Percentiles rank a stretch among this genome's conserved stretches.
Evolutionary conservation across 768 basidiomycete genomes (phyloP).

Genomic region (Mycena capillaripes): DNA sequence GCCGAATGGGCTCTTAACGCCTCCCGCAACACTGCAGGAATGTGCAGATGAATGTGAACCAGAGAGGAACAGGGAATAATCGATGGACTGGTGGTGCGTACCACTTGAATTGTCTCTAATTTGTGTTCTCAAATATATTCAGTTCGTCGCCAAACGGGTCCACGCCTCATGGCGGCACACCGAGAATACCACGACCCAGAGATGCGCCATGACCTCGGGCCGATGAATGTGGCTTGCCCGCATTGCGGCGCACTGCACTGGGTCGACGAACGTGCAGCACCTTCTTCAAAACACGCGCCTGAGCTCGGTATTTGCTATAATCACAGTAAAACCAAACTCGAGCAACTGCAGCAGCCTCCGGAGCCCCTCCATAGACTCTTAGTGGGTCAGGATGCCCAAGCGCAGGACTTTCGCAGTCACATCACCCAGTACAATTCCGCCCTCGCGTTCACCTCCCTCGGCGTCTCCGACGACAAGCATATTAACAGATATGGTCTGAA

Average conservation of each 20-base stretch:
- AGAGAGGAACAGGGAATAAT: too few relatives aligned
- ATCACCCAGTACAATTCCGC: too few relatives aligned
- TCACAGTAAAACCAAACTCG: background rate
- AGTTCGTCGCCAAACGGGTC: too few relatives aligned
- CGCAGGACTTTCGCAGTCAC: background rate
- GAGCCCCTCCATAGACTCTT: background rate
- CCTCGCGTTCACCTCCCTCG: constrained; percentile 11
- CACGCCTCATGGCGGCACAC: background rate
- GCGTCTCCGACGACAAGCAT: background rate
- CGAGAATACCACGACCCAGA: too few relatives aligned
- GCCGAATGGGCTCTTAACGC: too few relatives aligned
- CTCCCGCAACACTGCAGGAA: too few relatives aligned
- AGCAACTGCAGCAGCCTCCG: background rate
- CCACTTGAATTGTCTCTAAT: too few relatives aligned
- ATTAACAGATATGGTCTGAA: background rate
- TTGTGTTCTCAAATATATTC: too few relatives aligned
- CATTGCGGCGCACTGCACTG: background rate
- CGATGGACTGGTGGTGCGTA: too few relatives aligned
- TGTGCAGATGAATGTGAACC: too few relatives aligned
- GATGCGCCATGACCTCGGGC: too few relatives aligned
- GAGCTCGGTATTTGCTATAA: background rate
- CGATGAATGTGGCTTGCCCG: too few relatives aligned
- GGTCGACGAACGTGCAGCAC: background rate
- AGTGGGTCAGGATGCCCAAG: background rate
- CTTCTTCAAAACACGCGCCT: background rate